Percentiles rank a stretch among this genome's conserved stretches.
These are phyloP conservation scores for Diplotaxis tenuifolia DNA, from an alignment of 345 rosid species.

Conservation along the genomic window DNA sequence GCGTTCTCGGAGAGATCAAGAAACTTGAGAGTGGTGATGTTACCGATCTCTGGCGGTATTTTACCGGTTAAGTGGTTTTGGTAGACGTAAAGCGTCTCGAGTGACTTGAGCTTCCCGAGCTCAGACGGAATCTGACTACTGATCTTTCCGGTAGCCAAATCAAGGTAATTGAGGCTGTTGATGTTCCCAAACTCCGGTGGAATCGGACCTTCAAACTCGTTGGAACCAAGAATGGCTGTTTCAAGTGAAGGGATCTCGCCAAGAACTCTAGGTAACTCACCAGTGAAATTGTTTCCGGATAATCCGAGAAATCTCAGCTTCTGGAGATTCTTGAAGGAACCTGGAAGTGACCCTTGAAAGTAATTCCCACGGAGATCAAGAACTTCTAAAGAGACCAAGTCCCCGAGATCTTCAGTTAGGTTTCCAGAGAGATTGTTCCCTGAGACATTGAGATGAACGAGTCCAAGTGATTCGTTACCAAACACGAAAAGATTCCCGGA, in stretches of 20 bases:
- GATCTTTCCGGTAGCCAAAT: conserved; percentile 68
- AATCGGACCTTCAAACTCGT: conserved; percentile 70
- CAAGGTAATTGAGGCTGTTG: conserved; percentile 70
- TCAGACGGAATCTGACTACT: conserved; percentile 72
- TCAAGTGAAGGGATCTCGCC: conserved; percentile 76
- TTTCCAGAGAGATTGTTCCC: conserved; percentile 73
- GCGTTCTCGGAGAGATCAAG: conserved; percentile 84
- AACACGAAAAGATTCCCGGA: conserved; percentile 47
- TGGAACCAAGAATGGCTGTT: conserved; percentile 83
- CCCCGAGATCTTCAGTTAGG: conserved; percentile 72
- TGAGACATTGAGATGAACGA: conserved; percentile 72
- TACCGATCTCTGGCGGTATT: conserved; percentile 67
- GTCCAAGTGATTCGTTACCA: conserved; percentile 56
- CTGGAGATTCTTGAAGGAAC: conserved; percentile 59
- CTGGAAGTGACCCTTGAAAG: conserved; percentile 74
- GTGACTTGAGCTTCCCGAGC: conserved; percentile 58
- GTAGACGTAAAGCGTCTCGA: conserved; percentile 65
- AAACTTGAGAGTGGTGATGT: conserved; percentile 51
- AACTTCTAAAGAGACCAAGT: conserved; percentile 55
- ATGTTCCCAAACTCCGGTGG: conserved; percentile 74
- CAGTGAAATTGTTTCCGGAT: conserved; percentile 87
- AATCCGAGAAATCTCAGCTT: conserved; percentile 82
- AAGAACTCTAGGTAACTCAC: conserved; percentile 61
- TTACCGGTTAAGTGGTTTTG: conserved; percentile 65
- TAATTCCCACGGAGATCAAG: conserved; percentile 89